Evolutionary conservation across 306 rosid species (phyloP), one percentile per base, ranked within the genome.

Genomic region (Hippophae rhamnoides): DNA sequence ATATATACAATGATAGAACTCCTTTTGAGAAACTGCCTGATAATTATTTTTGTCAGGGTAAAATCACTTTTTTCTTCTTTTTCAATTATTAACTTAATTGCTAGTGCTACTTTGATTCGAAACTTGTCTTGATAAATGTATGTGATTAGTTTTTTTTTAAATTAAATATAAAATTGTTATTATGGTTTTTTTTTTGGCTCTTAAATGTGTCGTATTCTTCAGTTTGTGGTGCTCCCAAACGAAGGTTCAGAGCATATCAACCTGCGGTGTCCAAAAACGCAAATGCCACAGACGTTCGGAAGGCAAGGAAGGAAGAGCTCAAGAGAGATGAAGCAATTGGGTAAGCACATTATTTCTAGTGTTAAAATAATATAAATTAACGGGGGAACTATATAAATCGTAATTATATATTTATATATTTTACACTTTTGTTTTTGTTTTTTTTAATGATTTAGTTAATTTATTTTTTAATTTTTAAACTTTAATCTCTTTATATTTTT

Each of bases 221-320:
- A 90, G 96, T 90, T 61, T 90, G 98, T 63, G 98, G 96, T 70
- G 98, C 98, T 68, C 92, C 98, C 52, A 90, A 90, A 63, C 49
- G 95, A 55, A 81, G 98, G 70, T 90, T 90, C 70, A 87, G 74
- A 73, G 23, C 77, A 11, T 90, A 90, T 67, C 68, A 75, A 62
- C 86, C 90, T 48, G 67, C 84, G 0, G 86, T 87, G 65, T 10
- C 69, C 9, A 90, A 73, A 69, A 59, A 71, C 8, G 92, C 77
- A 8, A 90, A 90, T 71, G 60, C 6, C 13, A 49, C 10, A 10
- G 89, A 78, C 25, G 77, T 69, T 40, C 73, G 96, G 54, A 90
- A 90, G 84, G 78, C 79, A 11, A 63, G 96, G 13, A 90, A 90
- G 70, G 80, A 80, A 1, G 72, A 83, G 63, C 52, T 90, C 50